Conservation (phyloP, 768 basidiomycete genomes). For the Boletus reticulatus region DNA sequence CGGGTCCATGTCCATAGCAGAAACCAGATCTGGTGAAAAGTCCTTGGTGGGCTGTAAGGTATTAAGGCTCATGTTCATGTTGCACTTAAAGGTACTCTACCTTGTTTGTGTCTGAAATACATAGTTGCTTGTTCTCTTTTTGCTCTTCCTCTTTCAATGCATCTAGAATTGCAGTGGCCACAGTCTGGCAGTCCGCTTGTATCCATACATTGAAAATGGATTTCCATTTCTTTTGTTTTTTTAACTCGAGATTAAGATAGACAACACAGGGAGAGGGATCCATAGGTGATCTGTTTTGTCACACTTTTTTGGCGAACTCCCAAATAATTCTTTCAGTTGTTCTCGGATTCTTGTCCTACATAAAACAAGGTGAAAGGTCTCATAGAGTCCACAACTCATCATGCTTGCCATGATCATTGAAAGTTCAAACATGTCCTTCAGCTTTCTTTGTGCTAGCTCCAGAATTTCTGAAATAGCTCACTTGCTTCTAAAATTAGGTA, state of each 20-base stretch:
- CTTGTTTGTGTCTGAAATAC: neutral
- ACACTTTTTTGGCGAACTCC: neutral
- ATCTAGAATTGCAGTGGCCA: neutral
- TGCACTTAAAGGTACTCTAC: neutral
- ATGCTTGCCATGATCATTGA: no score
- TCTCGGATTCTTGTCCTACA: no score
- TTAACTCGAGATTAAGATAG: slow-evolving; percentile 9
- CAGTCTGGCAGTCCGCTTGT: slow-evolving; percentile 5
- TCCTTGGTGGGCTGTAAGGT: no score
- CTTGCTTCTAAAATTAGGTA: slow-evolving; percentile 14
- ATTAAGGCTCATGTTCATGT: neutral
- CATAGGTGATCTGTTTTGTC: neutral
- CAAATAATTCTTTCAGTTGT: neutral
- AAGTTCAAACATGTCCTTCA: no score
- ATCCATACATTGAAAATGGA: slow-evolving; percentile 6
- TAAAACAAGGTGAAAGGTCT: no score
- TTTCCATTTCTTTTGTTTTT: slow-evolving; percentile 2
- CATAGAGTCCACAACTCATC: no score
- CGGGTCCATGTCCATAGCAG: neutral
- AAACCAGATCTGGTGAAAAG: no score
- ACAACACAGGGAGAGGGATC: neutral
- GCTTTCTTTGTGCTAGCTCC: neutral
- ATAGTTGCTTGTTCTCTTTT: neutral
- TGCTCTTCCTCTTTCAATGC: neutral
- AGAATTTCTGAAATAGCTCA: neutral